Evolutionary conservation across 805 yeast genomes (phyloP).

Genomic region (Kazachstania kunashirensis): DNA sequence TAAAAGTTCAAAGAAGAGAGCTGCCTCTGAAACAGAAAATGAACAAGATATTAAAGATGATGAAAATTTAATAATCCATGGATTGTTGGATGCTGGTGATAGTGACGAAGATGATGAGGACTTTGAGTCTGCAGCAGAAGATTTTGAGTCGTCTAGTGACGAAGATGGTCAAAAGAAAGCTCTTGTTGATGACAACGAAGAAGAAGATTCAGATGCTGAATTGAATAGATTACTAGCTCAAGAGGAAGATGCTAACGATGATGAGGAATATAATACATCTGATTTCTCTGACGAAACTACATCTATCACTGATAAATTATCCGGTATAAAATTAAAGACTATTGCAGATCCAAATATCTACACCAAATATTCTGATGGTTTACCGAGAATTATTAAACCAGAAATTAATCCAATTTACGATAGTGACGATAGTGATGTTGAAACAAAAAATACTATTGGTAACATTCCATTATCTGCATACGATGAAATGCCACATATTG

Average conservation of each 20-base stretch:
- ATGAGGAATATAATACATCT: conserved; percentile 21
- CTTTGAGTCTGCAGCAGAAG: conserved; percentile 11
- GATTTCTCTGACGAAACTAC: conserved; percentile 33
- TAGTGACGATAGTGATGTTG: conserved; percentile 81
- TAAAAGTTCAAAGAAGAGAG: conserved; percentile 15
- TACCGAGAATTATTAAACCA: conserved; percentile 66
- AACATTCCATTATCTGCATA: conserved; percentile 88
- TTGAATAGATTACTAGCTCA: conserved; percentile 52
- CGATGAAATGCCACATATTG: conserved; percentile 95
- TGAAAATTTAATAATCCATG: conserved; percentile 10
- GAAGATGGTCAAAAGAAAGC: too few species aligned
- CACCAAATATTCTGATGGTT: conserved; percentile 66
- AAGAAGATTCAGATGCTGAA: conserved; percentile 51
- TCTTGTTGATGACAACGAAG: conserved; percentile 22
- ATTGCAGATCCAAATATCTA: conserved; percentile 37
- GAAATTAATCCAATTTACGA: conserved; percentile 94
- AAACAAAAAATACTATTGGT: conserved; percentile 83
- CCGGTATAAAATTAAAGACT: conserved; percentile 45
- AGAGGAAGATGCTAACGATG: conserved; percentile 30
- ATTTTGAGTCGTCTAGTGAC: conserved; percentile 1
- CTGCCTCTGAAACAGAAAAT: conserved; percentile 12
- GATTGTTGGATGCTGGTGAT: conserved; percentile 10
- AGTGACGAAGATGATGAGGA: conserved; percentile 20
- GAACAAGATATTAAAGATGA: conserved; percentile 16
- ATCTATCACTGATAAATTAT: conserved; percentile 45